phyloP scores from a whole-genome alignment of 208 protist genomes.

The Leishmania gerbilli region DNA sequence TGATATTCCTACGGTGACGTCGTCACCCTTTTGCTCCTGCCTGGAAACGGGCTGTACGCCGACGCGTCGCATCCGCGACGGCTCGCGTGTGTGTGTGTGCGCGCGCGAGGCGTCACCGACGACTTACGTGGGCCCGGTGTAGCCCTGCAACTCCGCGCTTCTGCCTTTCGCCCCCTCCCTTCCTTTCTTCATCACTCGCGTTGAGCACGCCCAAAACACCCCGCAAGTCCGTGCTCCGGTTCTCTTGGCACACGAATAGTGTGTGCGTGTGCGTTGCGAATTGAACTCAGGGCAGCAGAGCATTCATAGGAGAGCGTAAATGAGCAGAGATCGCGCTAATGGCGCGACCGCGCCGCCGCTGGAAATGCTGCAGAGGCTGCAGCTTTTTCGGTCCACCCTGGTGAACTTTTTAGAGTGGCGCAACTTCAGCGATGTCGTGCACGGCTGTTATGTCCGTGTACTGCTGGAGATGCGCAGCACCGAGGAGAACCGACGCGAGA shows the following conservation, averaged over 20 bases:
- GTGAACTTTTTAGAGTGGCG: slow-evolving; percentile 87
- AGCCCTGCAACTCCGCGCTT: neutral
- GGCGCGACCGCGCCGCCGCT: slow-evolving; percentile 53
- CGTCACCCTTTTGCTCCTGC: neutral
- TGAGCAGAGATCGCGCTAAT: slow-evolving; percentile 16
- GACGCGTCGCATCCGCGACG: neutral
- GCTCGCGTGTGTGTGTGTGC: neutral
- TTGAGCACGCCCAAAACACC: neutral
- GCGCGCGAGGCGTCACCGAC: neutral
- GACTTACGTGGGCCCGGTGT: neutral
- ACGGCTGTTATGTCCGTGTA: slow-evolving; percentile 90
- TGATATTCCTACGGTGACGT: neutral
- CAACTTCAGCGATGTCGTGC: slow-evolving; percentile 83
- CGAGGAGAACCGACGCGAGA: slow-evolving; percentile 72
- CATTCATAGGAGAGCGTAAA: slow-evolving; percentile 1
- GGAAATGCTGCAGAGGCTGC: slow-evolving; percentile 74
- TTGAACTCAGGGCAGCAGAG: neutral
- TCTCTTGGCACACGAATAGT: too few relatives aligned
- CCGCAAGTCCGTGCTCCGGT: neutral
- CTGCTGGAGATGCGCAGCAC: slow-evolving; percentile 87
- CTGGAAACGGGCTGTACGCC: neutral
- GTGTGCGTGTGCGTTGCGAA: neutral
- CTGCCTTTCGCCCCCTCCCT: neutral
- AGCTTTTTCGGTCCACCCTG: slow-evolving; percentile 87
- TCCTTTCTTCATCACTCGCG: neutral